Evolutionary conservation across 2,329 filamentous ascomycete genomes (phyloP), one percentile per base, ranked within the genome.

Genomic region (Clarireedia monteithiana): DNA sequence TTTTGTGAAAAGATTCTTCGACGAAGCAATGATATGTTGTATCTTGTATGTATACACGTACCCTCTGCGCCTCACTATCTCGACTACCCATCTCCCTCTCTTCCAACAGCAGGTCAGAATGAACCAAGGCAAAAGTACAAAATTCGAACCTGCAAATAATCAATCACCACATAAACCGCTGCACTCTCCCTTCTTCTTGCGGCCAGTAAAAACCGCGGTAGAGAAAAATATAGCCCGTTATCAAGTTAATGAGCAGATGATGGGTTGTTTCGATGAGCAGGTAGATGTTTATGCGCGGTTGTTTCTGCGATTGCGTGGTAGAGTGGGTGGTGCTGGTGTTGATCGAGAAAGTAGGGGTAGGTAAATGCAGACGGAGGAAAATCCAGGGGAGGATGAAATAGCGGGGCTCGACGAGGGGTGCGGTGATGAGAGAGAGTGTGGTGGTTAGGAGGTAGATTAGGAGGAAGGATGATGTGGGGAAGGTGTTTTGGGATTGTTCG

Each of bases 301-400:
- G 30, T 9, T 48, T 73, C 23, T 12, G 17, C 30, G 30, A 6
- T n/a, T 27, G 47, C 73, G 75, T 51, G 76, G 70, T 40, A n/a
- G 17, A 10, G 7, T 20, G 14, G 15, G 39, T 7, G 23, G 12
- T 24, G 49, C 5, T 40, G 48, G 6, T 2, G 30, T 20, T 26
- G 15, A 5, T n/a, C 15, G 73, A 75, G 52, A 77, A 70, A 0
- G 88, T 87, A 1, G 94, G 76, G 48, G 77, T 71, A 0, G 89
- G 89, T 0, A 95, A 73, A 65, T 95, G 80, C 6, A 97, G 73
- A 0, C 94, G 81, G 89, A 91, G 97, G 65, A 96, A 84, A 7
- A 96, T 81, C 90, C 91, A 99, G 0, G 92, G 91, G 12, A 96
- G 78, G 68, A 99, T 95, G 70, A 96, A 96, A 71, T 99, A 99